Evolutionary conservation across 2,329 filamentous ascomycete genomes (phyloP), one percentile per base, ranked within the genome.

Genomic region (Cryphonectria naterciae): DNA sequence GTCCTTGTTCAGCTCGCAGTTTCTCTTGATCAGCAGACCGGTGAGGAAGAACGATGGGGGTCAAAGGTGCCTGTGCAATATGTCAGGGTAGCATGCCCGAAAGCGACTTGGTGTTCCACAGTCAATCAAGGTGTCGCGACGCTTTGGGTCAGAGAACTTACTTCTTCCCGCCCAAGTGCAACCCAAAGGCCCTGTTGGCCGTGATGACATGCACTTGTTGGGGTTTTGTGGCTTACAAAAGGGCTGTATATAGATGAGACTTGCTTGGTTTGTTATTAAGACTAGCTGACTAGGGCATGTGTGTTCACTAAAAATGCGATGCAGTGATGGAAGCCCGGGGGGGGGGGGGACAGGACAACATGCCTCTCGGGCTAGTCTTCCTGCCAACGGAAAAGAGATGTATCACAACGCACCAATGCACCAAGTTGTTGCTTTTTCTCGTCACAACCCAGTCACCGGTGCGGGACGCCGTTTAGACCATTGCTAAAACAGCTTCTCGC

Each of bases 11-110:
- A n/a, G 61, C 61, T 25, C 25, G 61, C 61, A 46, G 61, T 28
- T 13, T 22, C 15, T 64, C 10, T 64, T 39, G 25, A 64, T 64
- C 61, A 39, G 41, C n/a, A n/a, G 61, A 64, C 61, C 60, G 37
- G 61, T 64, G 61, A 64, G 25, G n/a, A 28, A 19, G 39, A 11
- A 28, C 39, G 39, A 64, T 49, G 43, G 22, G 46, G 22, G 46
- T 25, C 61, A 64, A 19, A 43, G 61, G 22, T 28, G 15, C 7
- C 32, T 41, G 61, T 62, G 25, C 32, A 32, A 32, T 25, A 32
- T 43, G 41, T 11, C 37, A 25, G 61, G 61, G 61, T 43, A 25
- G 39, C 39, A 39, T 28, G 15, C 4, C 61, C 61, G 39, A 41
- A 41, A 58, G 25, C 35, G 54, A 58, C 54, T 28, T 58, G 25